These are phyloP conservation scores for Russula abietina DNA, from an alignment of 768 basidiomycete genomes.

Conservation along the genomic window DNA sequence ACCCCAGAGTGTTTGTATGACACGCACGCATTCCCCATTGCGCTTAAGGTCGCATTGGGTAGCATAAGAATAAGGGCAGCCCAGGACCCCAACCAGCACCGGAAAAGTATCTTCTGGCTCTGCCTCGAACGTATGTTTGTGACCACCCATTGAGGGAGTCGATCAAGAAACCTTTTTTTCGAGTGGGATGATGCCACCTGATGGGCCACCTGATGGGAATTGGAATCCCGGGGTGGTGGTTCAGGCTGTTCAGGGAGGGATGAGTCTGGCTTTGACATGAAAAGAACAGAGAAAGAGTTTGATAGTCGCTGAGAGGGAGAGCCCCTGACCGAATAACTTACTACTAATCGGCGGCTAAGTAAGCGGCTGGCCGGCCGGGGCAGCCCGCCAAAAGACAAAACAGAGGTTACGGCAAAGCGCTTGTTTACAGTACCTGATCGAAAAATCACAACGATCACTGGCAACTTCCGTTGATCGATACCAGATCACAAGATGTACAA, in stretches of 20 bases:
- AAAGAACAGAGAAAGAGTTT: not conserved
- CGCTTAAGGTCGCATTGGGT: slow-evolving; percentile 35
- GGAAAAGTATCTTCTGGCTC: slow-evolving; percentile 35
- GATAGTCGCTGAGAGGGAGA: too few species aligned
- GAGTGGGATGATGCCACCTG: not conserved
- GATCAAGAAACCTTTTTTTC: slow-evolving; percentile 24
- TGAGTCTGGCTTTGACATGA: slow-evolving; percentile 12
- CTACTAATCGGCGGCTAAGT: too few species aligned
- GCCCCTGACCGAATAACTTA: too few species aligned
- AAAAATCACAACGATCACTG: too few species aligned
- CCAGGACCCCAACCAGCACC: slow-evolving; percentile 41
- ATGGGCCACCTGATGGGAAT: not conserved
- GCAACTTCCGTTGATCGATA: too few species aligned
- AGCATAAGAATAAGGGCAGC: slow-evolving; percentile 37
- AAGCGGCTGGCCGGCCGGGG: too few species aligned
- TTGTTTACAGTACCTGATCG: too few species aligned
- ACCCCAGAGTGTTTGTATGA: not conserved
- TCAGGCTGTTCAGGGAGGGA: not conserved
- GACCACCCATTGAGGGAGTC: slow-evolving; percentile 37
- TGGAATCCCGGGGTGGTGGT: not conserved
- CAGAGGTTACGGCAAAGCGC: too few species aligned
- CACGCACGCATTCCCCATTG: slow-evolving; percentile 40
- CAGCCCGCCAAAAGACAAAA: too few species aligned
- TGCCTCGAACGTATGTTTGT: slow-evolving; percentile 34
- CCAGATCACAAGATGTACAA: not conserved